phyloP scores from a whole-genome alignment of 2,329 filamentous ascomycete genomes.

The Epichloe hybrida region DNA sequence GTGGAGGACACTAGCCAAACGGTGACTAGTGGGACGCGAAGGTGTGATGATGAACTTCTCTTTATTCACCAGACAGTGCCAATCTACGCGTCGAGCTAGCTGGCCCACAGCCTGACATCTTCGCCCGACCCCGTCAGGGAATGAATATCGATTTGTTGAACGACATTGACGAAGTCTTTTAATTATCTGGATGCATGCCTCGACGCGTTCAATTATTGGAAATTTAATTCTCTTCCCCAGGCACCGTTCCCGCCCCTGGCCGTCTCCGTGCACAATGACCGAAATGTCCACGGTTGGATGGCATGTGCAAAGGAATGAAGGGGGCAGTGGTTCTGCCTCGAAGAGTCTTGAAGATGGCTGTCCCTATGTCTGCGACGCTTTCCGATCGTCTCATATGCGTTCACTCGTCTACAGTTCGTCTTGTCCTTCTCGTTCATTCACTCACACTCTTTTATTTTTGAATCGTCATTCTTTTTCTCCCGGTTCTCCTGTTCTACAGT shows the following conservation, averaged over 20 bases:
- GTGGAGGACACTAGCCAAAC: too few species aligned
- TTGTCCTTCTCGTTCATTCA: slow-evolving; percentile 1
- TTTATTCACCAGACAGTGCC: too few species aligned
- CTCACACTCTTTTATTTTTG: slow-evolving; percentile 3
- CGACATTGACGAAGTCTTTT: neutral
- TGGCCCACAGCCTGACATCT: too few species aligned
- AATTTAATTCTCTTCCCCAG: neutral
- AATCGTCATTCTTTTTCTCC: neutral
- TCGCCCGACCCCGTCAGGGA: too few species aligned
- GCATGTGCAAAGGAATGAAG: slow-evolving; percentile 26
- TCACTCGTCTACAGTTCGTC: slow-evolving; percentile 1
- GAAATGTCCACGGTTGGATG: slow-evolving; percentile 10
- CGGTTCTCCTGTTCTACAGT: neutral
- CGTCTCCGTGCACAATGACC: slow-evolving; percentile 10
- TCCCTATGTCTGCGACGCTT: slow-evolving; percentile 5
- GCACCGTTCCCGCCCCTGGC: neutral
- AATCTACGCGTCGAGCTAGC: neutral
- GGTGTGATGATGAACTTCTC: too few species aligned
- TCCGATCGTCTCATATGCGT: slow-evolving; percentile 3
- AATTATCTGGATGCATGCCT: neutral
- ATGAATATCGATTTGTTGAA: neutral
- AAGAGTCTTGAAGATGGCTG: slow-evolving; percentile 17
- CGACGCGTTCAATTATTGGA: slow-evolving; percentile 1
- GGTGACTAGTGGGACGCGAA: too few species aligned
- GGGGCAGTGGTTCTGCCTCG: slow-evolving; percentile 17